Evolutionary conservation across 805 yeast genomes (phyloP).

Genomic region (Ogataea nitratoaversa): DNA sequence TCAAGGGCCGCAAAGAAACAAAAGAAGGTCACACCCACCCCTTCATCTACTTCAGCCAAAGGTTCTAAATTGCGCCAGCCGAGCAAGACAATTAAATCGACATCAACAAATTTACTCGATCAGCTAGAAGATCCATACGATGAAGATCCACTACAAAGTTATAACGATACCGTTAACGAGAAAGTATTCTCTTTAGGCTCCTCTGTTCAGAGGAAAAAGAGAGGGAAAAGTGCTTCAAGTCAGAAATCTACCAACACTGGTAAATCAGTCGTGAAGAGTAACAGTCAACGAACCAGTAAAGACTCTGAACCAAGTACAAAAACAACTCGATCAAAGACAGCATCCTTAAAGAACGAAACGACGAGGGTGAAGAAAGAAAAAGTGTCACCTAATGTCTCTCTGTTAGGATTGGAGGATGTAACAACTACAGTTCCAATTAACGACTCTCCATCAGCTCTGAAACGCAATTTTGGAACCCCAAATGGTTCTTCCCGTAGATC

Average conservation of each 20-base stretch:
- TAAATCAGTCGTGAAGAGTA: background rate
- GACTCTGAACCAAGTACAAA: background rate
- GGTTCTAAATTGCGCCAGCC: background rate
- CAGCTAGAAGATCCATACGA: constrained; percentile 8
- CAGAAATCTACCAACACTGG: background rate
- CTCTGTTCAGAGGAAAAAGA: background rate
- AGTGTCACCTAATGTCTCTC: background rate
- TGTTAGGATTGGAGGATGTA: background rate
- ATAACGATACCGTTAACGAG: constrained; percentile 2
- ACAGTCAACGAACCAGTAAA: background rate
- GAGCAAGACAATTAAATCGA: background rate
- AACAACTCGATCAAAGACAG: background rate
- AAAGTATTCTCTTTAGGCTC: constrained; percentile 11
- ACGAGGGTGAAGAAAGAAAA: background rate
- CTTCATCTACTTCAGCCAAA: background rate
- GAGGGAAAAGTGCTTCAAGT: background rate
- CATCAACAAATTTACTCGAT: constrained; percentile 1
- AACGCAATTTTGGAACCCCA: background rate
- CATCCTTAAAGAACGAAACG: background rate
- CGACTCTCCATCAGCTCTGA: background rate
- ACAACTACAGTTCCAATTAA: constrained; percentile 4
- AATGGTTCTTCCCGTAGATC: constrained; percentile 34
- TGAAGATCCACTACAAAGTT: constrained; percentile 2
- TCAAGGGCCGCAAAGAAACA: background rate
- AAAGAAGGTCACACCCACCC: background rate